Conservation (phyloP, 106 monocot genomes). For the Dioscorea dumetorum region DNA sequence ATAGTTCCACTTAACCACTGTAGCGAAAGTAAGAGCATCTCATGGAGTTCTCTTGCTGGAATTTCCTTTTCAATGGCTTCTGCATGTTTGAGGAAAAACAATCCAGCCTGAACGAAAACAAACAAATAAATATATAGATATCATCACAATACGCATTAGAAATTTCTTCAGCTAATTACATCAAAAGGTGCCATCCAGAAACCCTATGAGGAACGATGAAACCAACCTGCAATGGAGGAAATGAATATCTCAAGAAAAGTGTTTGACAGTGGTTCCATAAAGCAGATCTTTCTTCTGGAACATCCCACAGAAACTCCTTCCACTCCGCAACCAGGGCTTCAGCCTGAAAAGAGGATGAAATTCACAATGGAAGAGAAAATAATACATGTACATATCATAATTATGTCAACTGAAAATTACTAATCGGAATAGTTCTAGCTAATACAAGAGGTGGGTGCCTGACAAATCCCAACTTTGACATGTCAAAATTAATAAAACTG, state of each 20-base stretch:
- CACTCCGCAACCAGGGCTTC: constrained; percentile 92
- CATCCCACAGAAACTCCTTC: constrained; percentile 97
- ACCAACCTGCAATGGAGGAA: constrained; percentile 81
- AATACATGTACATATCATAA: too few species aligned
- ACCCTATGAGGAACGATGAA: not conserved
- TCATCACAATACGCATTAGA: too few species aligned
- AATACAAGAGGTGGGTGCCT: too few species aligned
- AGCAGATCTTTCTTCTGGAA: constrained; percentile 89
- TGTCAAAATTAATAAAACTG: too few species aligned
- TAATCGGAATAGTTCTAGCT: too few species aligned
- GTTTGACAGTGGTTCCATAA: constrained; percentile 89
- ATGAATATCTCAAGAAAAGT: constrained; percentile 71
- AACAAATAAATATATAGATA: not conserved
- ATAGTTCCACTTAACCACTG: constrained; percentile 97
- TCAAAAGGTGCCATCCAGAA: too few species aligned
- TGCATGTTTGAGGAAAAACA: constrained; percentile 92
- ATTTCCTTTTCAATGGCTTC: constrained; percentile 77
- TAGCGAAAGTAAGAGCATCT: constrained; percentile 82
- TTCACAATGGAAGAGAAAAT: not conserved
- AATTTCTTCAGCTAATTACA: too few species aligned
- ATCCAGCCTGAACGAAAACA: constrained; percentile 57
- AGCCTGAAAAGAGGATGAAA: constrained; percentile 39
- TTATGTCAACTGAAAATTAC: too few species aligned
- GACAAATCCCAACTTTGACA: too few species aligned
- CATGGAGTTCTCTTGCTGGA: constrained; percentile 81